Evolutionary conservation across 805 yeast species (phyloP).

Genomic region (Pichia thaimueangensis): DNA sequence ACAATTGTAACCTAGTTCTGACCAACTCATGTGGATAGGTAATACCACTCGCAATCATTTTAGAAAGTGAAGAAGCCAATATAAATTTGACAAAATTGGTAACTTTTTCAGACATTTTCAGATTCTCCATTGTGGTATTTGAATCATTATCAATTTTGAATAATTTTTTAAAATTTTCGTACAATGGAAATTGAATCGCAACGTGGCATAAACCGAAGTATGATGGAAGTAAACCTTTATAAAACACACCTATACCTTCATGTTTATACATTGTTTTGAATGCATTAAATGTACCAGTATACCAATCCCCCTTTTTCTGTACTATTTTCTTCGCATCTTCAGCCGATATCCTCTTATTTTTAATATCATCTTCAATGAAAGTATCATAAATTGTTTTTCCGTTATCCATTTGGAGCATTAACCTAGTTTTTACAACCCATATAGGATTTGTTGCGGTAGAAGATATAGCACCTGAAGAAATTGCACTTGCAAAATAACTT

Average conservation of each 20-base stretch:
- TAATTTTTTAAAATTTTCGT: conserved; percentile 67
- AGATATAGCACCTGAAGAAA: conserved; percentile 83
- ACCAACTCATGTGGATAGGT: conserved; percentile 96
- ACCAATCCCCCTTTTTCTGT: conserved; percentile 31
- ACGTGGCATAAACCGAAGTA: conserved; percentile 87
- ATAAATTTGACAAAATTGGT: conserved; percentile 38
- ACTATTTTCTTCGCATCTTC: background rate
- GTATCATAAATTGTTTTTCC: conserved; percentile 35
- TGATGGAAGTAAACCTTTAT: conserved; percentile 87
- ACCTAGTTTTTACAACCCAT: conserved; percentile 94
- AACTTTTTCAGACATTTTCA: conserved; percentile 5
- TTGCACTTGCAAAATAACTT: conserved; percentile 54
- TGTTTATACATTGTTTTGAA: conserved; percentile 66
- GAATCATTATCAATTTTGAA: conserved; percentile 28
- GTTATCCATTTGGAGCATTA: conserved; percentile 74
- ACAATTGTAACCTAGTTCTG: conserved; percentile 82
- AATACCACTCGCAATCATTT: conserved; percentile 79
- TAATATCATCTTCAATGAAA: conserved; percentile 16
- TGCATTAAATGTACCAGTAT: conserved; percentile 79
- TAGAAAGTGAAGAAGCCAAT: conserved; percentile 70
- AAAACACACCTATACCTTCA: conserved; percentile 79
- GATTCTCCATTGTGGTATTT: conserved; percentile 9
- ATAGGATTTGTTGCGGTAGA: conserved; percentile 87
- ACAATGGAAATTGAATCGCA: conserved; percentile 93
- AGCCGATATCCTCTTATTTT: conserved; percentile 8